Evolutionary conservation across 129 eudicot genomes (phyloP), one percentile per base, ranked within the genome.

Genomic region (Sambucus nigra): DNA sequence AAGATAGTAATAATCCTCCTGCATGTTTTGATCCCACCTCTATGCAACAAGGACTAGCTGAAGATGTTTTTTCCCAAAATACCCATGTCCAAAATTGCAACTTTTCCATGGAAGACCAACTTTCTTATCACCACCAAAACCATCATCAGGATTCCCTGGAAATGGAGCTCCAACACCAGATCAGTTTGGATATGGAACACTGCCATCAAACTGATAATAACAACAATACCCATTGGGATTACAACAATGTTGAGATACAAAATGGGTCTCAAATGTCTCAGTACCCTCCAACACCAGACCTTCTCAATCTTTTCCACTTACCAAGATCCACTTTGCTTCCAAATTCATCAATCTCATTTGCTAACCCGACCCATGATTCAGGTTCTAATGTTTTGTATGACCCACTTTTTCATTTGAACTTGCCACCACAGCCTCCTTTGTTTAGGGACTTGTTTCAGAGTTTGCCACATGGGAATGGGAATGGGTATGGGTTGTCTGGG

Each of bases 361-460:
- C 81, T 1, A 73, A 69, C 68, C 71, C 71, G 15, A 10, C 29
- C 52, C 69, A 57, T 8, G 73, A 75, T 23, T 33, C 40, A 22
- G 47, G 21, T 4, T 26, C 72, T 12, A 49, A 19, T 39, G 53
- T 65, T 2, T 17, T 71, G 47, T 80, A 67, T 45, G 94, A 88
- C 48, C 93, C 97, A 5, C 44, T 81, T 15, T 47, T 76, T 17
- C 95, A 83, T 5, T 57, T 84, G 38, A 84, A 78, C 65, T 84
- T 84, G 15, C 86, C 82, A n/a, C 93, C 93, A 32, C 95, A 81
- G 25, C 87, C 95, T 8, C 95, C 95, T 12, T 65, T 66, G 18
- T 76, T 84, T 11, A 66, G 83, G 41, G 97, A 84, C 47, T 27
- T 84, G 77, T 73, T 84, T 64, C 93, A 88, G 54, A 68, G 92